Conservation (phyloP, 805 yeast genomes). For the Starmerella vaccinii region DNA sequence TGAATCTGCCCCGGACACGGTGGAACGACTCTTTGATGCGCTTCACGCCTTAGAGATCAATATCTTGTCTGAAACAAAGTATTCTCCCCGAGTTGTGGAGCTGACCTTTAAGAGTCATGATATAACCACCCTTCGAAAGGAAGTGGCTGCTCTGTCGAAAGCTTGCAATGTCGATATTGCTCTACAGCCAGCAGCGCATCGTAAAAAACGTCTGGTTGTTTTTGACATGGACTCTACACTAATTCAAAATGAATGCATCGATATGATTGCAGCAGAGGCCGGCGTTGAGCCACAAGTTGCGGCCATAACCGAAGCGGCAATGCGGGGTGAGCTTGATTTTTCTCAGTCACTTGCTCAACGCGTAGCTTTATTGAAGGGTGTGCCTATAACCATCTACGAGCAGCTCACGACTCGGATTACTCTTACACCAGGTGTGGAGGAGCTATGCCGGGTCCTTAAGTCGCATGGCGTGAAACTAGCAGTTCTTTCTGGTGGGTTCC, state of each 20-base stretch:
- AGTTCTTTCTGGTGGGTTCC: conserved; percentile 90
- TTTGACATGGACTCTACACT: conserved; percentile 98
- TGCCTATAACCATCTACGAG: conserved; percentile 64
- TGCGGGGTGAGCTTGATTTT: conserved; percentile 95
- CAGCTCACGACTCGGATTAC: conserved; percentile 57
- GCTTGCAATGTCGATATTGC: conserved; percentile 1
- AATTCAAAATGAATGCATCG: conserved; percentile 93
- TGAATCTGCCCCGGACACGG: background rate
- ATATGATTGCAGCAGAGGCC: conserved; percentile 90
- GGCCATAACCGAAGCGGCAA: conserved; percentile 81
- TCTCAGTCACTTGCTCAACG: conserved; percentile 66
- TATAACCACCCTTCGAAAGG: background rate
- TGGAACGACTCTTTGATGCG: background rate
- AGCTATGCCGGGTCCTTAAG: conserved; percentile 55
- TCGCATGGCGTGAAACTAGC: conserved; percentile 59
- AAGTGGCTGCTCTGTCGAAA: background rate
- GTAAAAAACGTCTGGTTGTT: conserved; percentile 48
- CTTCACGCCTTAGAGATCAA: background rate
- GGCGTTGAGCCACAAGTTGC: conserved; percentile 79
- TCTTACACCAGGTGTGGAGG: conserved; percentile 78
- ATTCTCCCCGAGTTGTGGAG: background rate
- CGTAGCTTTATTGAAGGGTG: conserved; percentile 72
- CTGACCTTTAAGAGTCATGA: background rate
- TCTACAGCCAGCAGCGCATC: conserved; percentile 1
- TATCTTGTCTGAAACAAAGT: background rate